phyloP scores from a whole-genome alignment of 1,284 basidiomycete genomes.

The Rhodotorula mucilaginosa region DNA sequence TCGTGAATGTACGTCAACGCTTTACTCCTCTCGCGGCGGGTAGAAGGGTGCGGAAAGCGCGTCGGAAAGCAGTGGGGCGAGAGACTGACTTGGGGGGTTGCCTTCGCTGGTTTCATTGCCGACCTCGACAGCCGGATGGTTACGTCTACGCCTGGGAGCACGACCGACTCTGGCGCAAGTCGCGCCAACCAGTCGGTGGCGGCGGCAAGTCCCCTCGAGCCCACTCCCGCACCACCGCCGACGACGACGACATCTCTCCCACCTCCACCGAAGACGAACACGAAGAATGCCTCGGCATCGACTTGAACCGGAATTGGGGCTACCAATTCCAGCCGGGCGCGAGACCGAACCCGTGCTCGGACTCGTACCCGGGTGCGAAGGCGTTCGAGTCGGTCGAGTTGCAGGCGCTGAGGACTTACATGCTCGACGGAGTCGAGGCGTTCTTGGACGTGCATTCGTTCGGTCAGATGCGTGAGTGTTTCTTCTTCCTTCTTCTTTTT shows the following conservation, averaged over 20 bases:
- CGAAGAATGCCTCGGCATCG: slow-evolving; percentile 63
- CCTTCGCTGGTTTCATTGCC: too few relatives aligned
- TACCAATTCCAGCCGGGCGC: slow-evolving; percentile 12
- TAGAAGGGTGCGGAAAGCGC: too few relatives aligned
- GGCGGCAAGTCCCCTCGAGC: slow-evolving; percentile 38
- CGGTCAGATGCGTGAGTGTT: slow-evolving; percentile 68
- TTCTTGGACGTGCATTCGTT: slow-evolving; percentile 79
- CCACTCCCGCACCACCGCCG: background rate
- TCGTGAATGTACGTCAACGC: slow-evolving; percentile 57
- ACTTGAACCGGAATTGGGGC: slow-evolving; percentile 74
- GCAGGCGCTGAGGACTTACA: slow-evolving; percentile 68
- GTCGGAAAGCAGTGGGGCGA: too few relatives aligned
- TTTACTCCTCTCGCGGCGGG: background rate
- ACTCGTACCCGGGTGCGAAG: slow-evolving; percentile 48
- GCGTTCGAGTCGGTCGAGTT: slow-evolving; percentile 69
- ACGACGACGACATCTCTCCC: background rate
- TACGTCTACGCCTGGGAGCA: slow-evolving; percentile 64
- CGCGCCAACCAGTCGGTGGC: slow-evolving; percentile 62
- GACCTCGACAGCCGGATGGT: slow-evolving; percentile 61
- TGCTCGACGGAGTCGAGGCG: slow-evolving; percentile 59
- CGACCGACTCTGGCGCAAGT: slow-evolving; percentile 81
- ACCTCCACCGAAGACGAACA: background rate
- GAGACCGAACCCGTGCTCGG: slow-evolving; percentile 36
- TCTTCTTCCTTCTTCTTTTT: background rate
- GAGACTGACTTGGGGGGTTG: background rate